A percentile compares a stretch with the other conserved stretches of the same genome.
Conservation (phyloP, 371 early-diverging fungal species). For the Mucor irregularis region DNA sequence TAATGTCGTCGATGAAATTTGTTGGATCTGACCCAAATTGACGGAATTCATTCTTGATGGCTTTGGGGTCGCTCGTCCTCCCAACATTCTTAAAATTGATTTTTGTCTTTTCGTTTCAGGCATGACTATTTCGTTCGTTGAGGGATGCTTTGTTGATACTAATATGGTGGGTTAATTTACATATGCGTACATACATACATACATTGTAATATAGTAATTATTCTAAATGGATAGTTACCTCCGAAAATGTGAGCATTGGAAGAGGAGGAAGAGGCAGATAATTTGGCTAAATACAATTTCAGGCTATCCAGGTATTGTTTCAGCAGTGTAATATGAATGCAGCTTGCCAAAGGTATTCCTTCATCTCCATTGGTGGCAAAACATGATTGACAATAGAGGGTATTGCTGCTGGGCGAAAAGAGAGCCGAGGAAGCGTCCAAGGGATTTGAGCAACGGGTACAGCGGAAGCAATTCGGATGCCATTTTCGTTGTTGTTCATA, state of each 20-base stretch:
- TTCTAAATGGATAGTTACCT: background rate
- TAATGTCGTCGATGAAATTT: background rate
- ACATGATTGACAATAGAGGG: constrained; percentile 11
- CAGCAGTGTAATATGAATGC: constrained; percentile 1
- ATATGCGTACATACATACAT: too few relatives aligned
- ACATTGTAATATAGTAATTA: too few relatives aligned
- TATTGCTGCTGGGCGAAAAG: background rate
- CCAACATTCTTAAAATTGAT: constrained; percentile 4
- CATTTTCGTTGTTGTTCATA: constrained; percentile 35
- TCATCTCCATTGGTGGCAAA: background rate
- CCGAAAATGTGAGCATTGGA: background rate
- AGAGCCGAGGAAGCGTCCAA: constrained; percentile 30
- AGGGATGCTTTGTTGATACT: too few relatives aligned
- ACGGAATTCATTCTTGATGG: background rate
- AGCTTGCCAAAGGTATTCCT: background rate
- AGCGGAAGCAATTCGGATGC: constrained; percentile 81
- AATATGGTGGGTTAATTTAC: too few relatives aligned
- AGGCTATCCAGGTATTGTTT: background rate
- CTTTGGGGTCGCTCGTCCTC: background rate
- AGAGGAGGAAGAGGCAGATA: background rate
- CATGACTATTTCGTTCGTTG: constrained; percentile 1
- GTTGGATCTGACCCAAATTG: constrained; percentile 12
- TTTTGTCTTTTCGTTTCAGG: constrained; percentile 12
- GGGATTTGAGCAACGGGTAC: constrained; percentile 55
- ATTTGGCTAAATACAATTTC: background rate